Evolutionary conservation across 2,329 filamentous ascomycete genomes (phyloP).

Genomic region (Aurifilum marmelostoma): DNA sequence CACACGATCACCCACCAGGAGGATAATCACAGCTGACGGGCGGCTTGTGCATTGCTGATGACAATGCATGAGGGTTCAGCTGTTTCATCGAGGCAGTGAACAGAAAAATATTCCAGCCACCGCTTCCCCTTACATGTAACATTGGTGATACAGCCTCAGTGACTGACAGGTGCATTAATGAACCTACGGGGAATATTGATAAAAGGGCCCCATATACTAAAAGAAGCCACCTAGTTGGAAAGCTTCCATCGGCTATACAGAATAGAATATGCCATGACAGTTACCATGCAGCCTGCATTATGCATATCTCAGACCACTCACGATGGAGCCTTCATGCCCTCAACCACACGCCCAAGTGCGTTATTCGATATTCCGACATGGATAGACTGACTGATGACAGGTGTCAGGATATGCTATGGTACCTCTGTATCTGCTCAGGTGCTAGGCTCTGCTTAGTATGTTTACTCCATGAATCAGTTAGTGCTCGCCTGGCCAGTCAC

Average conservation of each 20-base stretch:
- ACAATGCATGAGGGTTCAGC: not conserved
- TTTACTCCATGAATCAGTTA: not conserved
- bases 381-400: not conserved
- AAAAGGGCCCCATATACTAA: no score
- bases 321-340: no score
- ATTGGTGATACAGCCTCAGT: no score
- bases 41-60: not conserved
- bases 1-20: not conserved
- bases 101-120: not conserved
- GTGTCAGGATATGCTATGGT: not conserved
- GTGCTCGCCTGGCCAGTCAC: not conserved
- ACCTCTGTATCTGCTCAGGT: not conserved
- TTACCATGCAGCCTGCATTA: not conserved
- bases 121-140: not conserved
- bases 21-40: not conserved
- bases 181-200: not conserved
- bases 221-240: no score
- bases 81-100: slow-evolving; percentile 6
- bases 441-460: not conserved
- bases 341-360: no score
- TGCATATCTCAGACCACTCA: not conserved
- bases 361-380: not conserved
- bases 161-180: not conserved
- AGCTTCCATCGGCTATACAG: not conserved
- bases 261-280: not conserved